Conservation (phyloP, 495 filamentous ascomycete genomes). For the Emericellopsis terricola region DNA sequence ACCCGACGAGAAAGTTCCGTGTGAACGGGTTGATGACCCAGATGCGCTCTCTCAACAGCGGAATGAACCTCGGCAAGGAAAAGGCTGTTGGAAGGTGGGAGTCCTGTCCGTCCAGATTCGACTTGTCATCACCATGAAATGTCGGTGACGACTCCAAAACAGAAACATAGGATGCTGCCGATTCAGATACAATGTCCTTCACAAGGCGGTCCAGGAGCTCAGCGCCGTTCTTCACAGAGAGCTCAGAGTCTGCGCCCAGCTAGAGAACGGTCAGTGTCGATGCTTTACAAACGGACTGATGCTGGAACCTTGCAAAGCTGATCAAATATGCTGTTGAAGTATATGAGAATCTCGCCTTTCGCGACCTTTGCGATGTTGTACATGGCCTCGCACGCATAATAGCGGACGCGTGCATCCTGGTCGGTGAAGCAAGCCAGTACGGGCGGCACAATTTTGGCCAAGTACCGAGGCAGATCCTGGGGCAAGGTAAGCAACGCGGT, state of each 20-base stretch:
- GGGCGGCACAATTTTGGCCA: slow-evolving; percentile 85
- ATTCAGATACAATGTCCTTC: slow-evolving; percentile 96
- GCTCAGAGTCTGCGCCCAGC: slow-evolving; percentile 89
- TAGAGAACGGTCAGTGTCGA: slow-evolving; percentile 14
- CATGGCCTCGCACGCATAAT: slow-evolving; percentile 99
- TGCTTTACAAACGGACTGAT: not conserved
- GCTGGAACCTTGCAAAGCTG: slow-evolving; percentile 70
- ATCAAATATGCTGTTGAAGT: slow-evolving; percentile 98
- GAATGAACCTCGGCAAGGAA: slow-evolving; percentile 80
- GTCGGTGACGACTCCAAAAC: slow-evolving; percentile 46
- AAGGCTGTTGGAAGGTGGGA: slow-evolving; percentile 68
- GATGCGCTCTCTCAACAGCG: slow-evolving; percentile 81
- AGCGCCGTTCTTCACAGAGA: slow-evolving; percentile 96
- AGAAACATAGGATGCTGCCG: slow-evolving; percentile 86
- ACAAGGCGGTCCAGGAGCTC: slow-evolving; percentile 90
- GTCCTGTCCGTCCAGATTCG: slow-evolving; percentile 27
- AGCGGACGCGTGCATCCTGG: slow-evolving; percentile 93
- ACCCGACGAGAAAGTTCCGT: slow-evolving; percentile 84
- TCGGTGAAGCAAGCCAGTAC: slow-evolving; percentile 98
- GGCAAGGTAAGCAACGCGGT: no score
- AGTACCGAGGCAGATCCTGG: slow-evolving; percentile 73
- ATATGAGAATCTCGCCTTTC: slow-evolving; percentile 88
- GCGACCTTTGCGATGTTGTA: slow-evolving; percentile 99
- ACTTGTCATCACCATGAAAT: slow-evolving; percentile 30
- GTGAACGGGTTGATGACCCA: slow-evolving; percentile 89